Evolutionary conservation across 2,329 filamentous ascomycete species (phyloP), one percentile per base, ranked within the genome.

Genomic region (Teratosphaeria destructans): DNA sequence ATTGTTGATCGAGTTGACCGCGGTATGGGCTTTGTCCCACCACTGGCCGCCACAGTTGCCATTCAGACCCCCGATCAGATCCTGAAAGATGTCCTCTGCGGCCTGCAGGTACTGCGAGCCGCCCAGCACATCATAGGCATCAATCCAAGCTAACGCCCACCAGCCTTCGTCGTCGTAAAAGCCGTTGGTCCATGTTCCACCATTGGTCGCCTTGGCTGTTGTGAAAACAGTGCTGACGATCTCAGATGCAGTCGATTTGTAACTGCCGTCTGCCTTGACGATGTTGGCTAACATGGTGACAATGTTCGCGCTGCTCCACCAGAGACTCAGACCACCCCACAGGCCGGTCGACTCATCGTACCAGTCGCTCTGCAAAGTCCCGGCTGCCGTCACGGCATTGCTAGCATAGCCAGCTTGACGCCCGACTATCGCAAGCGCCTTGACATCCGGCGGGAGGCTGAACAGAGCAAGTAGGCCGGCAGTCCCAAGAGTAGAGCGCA

Each of bases 241-340:
- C 12, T 69, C 64, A 11, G 62, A 67, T 2, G 74, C 76, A 0
- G 72, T 67, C 0, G 66, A 61, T n/a, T 66, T 65, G 58, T 72
- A 72, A 19, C 63, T 71, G 53, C 65, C 66, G 59, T 76, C 73
- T 32, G 73, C 55, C 1, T 71, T 70, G 7, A 76, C 75, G 27
- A 82, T 71, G 59, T 89, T 83, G 57, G 79, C 81, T 19, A 89
- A 72, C 3, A 79, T 79, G 0, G 85, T 87, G 61, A 90, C 74
- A 60, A 79, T 79, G 68, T 89, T 90, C 53, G 82, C 87, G 57
- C 81, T 81, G 68, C 89, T 88, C 87, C 87, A 90, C 87, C 87
- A 90, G 4, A 58, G 32, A 53, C 32, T 27, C 16, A 43, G 16
- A 27, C n/a, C 26, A 58, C 82, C 73, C 84, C 85, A 90, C 12